Conservation (phyloP, 768 basidiomycete species). For the Tulasnella sp. region DNA sequence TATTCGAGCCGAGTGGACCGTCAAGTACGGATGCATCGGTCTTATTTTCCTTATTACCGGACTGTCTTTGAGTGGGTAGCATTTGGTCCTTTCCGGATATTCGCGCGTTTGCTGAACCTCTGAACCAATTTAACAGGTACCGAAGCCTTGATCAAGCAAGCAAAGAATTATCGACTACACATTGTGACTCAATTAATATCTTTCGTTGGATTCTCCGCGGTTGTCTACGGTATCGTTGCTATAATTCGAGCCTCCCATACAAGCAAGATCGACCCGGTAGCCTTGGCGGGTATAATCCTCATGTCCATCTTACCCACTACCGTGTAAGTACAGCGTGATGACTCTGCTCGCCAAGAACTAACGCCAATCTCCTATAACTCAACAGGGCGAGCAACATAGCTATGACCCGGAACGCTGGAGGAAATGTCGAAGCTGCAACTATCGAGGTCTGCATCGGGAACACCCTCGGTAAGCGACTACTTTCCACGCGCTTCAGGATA, state of each 20-base stretch:
- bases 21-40: conserved; percentile 32
- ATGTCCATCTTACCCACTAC: conserved; percentile 34
- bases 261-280: conserved; percentile 30
- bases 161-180: conserved; percentile 32
- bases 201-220: conserved; percentile 33
- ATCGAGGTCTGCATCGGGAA: conserved; percentile 34
- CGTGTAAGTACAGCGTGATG: conserved; percentile 27
- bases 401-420: conserved; percentile 33
- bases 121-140: not conserved
- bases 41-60: conserved; percentile 35
- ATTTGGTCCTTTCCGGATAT: not conserved
- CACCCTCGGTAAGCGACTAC: conserved; percentile 28
- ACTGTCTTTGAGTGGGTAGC: conserved; percentile 27
- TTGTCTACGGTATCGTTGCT: conserved; percentile 33
- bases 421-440: conserved; percentile 33
- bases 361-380: not conserved
- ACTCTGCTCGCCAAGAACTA: not conserved
- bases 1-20: conserved; percentile 32
- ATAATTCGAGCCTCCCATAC: conserved; percentile 31
- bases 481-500: not conserved
- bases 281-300: conserved; percentile 33
- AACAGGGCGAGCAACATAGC: conserved; percentile 33
- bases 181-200: conserved; percentile 34
- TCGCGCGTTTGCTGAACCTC: not conserved
- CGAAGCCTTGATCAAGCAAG: conserved; percentile 31